These are phyloP conservation scores for Coccomyxa sp. DNA, from an alignment of 139 green algal species.

Conservation along the genomic window DNA sequence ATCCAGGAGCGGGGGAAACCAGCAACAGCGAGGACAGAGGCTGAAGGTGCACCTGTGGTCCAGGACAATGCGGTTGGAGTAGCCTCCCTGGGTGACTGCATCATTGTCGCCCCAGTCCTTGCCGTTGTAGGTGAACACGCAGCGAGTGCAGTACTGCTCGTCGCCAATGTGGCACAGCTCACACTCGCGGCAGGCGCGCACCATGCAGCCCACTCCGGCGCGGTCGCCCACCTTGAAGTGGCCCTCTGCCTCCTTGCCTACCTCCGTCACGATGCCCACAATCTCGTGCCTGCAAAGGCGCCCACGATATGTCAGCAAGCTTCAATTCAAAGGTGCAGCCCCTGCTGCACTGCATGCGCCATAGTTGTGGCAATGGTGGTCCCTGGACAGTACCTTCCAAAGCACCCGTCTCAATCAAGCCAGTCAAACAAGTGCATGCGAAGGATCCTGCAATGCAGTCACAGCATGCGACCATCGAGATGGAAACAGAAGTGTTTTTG, in stretches of 20 bases:
- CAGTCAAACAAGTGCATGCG: too few species aligned
- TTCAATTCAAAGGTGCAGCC: neutral
- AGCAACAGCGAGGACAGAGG: neutral
- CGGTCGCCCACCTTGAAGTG: conserved; percentile 75
- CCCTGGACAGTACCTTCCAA: too few species aligned
- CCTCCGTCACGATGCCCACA: conserved; percentile 73
- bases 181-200: conserved; percentile 63
- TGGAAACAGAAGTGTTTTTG: too few species aligned
- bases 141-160: conserved; percentile 51
- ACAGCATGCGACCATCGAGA: too few species aligned
- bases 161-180: conserved; percentile 17
- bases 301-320: neutral
- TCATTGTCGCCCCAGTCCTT: conserved; percentile 39
- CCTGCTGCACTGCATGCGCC: neutral
- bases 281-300: conserved; percentile 71
- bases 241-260: conserved; percentile 51
- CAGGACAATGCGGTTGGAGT: conserved; percentile 59
- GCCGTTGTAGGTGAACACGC: conserved; percentile 64
- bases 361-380: neutral
- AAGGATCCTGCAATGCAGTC: too few species aligned
- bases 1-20: too few species aligned
- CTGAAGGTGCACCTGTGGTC: conserved; percentile 32
- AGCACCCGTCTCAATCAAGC: too few species aligned
- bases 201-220: conserved; percentile 72
- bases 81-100: conserved; percentile 63